phyloP scores from a whole-genome alignment of 192 early-diverging fungal genomes.

The Podila verticillata region DNA sequence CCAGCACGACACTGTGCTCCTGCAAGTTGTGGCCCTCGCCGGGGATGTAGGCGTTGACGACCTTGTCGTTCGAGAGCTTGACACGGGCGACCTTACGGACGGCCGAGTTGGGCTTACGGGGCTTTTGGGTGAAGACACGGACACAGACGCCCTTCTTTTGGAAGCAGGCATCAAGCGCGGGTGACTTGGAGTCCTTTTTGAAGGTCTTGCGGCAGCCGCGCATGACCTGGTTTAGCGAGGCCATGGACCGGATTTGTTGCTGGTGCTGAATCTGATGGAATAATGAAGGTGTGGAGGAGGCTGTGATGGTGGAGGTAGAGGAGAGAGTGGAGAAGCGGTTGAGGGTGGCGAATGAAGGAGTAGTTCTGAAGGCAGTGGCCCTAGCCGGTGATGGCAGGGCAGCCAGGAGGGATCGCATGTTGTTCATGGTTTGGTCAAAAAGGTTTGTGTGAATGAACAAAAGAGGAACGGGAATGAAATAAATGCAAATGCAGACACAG shows the following conservation, averaged over 20 bases:
- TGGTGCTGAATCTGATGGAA: slow-evolving; percentile 1
- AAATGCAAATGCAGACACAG: too few relatives aligned
- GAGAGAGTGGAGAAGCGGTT: slow-evolving; percentile 7
- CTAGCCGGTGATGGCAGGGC: slow-evolving; percentile 36
- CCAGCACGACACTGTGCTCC: slow-evolving; percentile 96
- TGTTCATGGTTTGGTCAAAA: slow-evolving; percentile 26
- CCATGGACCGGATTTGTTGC: slow-evolving; percentile 64
- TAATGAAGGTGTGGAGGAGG: background rate
- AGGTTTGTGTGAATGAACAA: background rate
- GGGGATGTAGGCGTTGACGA: slow-evolving; percentile 95
- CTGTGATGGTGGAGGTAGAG: slow-evolving; percentile 19
- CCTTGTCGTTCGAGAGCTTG: slow-evolving; percentile 91
- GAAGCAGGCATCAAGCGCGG: slow-evolving; percentile 86
- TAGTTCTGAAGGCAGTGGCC: slow-evolving; percentile 12
- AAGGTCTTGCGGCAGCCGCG: slow-evolving; percentile 80
- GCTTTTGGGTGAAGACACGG: slow-evolving; percentile 95
- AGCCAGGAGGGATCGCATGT: slow-evolving; percentile 45
- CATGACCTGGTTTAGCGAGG: slow-evolving; percentile 95
- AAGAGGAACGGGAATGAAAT: too few relatives aligned
- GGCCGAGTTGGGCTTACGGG: slow-evolving; percentile 99
- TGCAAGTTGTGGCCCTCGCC: slow-evolving; percentile 98
- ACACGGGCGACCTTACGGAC: slow-evolving; percentile 94
- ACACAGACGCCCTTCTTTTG: slow-evolving; percentile 95
- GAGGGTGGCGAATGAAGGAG: slow-evolving; percentile 8
- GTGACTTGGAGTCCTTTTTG: slow-evolving; percentile 73